phyloP scores from a whole-genome alignment of 139 green algal species.

The Closterium sp. region DNA sequence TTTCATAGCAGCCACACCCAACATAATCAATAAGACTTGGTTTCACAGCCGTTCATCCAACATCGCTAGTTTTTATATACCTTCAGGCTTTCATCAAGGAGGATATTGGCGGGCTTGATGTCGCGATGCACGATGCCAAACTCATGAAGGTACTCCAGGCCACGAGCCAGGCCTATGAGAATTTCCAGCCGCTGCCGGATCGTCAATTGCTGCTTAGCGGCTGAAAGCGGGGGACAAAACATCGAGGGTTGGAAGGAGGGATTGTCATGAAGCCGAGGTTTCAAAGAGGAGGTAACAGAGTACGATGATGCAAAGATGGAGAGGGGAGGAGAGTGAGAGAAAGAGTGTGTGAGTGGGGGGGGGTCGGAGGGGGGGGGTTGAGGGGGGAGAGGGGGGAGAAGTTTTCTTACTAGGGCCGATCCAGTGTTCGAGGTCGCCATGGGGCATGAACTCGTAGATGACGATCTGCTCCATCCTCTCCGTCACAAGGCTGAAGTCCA shows the following conservation, averaged over 20 bases:
- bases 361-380: too few relatives aligned
- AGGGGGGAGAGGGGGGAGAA: too few relatives aligned
- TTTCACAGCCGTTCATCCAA: too few relatives aligned
- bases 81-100: not conserved
- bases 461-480: not conserved
- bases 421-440: not conserved
- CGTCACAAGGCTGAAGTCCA: not conserved
- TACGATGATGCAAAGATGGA: too few relatives aligned
- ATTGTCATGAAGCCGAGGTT: too few relatives aligned
- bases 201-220: not conserved
- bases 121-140: not conserved
- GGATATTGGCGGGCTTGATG: not conserved
- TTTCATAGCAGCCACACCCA: too few relatives aligned
- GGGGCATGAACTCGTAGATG: not conserved
- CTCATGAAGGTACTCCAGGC: not conserved
- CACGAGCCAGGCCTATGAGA: not conserved
- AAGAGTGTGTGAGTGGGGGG: too few relatives aligned
- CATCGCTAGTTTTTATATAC: not conserved
- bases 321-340: too few relatives aligned
- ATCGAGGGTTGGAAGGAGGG: not conserved
- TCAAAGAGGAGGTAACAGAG: too few relatives aligned
- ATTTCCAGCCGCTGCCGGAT: not conserved
- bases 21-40: too few relatives aligned
- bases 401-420: not conserved
- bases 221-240: not conserved